Evolutionary conservation across 768 basidiomycete genomes (phyloP).

Genomic region (Amanita pallidorosea): DNA sequence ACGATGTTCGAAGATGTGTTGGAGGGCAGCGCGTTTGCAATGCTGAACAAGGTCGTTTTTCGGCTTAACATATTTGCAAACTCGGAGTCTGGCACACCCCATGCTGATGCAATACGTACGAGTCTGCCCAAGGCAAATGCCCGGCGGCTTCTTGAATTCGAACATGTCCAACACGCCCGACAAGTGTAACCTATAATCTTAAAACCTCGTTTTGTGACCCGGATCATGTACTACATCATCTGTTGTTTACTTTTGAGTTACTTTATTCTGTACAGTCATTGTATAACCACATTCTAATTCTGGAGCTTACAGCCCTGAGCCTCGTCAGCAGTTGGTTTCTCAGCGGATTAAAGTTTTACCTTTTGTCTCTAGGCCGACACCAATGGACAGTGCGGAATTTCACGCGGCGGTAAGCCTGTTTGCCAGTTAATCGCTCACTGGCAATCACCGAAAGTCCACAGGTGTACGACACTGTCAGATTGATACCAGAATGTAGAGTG

Average conservation of each 20-base stretch:
- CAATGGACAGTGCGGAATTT: constrained; percentile 25
- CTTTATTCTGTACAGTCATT: too few species aligned
- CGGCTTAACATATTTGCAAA: neutral
- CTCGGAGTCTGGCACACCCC: neutral
- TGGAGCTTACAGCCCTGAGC: neutral
- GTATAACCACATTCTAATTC: neutral
- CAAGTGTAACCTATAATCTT: neutral
- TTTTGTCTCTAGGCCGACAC: neutral
- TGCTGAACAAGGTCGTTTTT: neutral
- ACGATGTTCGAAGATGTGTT: neutral
- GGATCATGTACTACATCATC: neutral
- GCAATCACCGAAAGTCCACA: constrained; percentile 14
- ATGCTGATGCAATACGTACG: neutral
- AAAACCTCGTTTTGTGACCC: neutral
- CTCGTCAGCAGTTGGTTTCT: too few species aligned
- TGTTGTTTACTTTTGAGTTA: neutral
- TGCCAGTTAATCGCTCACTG: neutral
- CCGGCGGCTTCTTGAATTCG: neutral
- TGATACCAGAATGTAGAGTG: constrained; percentile 56
- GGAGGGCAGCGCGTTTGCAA: neutral
- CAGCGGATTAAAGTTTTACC: too few species aligned
- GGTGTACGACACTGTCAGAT: constrained; percentile 67
- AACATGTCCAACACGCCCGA: neutral
- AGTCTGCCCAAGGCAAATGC: neutral
- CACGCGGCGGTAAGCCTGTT: constrained; percentile 19